These are phyloP conservation scores for Calonectria pteridis DNA, from an alignment of 2,329 filamentous ascomycete genomes.

Conservation along the genomic window DNA sequence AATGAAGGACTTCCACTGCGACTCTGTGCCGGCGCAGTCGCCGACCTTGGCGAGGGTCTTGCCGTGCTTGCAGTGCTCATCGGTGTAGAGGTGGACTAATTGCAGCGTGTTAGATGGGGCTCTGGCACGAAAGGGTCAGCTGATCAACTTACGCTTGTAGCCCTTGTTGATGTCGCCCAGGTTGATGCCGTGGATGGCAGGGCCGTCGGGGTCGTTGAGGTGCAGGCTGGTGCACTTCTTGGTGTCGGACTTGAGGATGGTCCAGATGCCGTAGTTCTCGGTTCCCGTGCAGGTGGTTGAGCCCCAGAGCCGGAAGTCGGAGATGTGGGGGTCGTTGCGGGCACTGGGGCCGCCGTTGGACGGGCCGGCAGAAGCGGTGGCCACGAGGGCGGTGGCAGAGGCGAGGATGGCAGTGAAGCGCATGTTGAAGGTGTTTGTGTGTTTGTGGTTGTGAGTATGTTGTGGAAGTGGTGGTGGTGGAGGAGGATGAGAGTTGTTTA, in stretches of 20 bases:
- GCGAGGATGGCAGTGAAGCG: not conserved
- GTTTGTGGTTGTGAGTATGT: not conserved
- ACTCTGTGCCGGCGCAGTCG: not conserved
- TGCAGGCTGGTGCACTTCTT: constrained; percentile 9
- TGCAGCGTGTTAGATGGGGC: not conserved
- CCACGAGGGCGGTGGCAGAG: not conserved
- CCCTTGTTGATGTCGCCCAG: not conserved
- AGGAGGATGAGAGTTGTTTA: not conserved
- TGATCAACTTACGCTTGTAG: not conserved
- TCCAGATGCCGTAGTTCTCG: constrained; percentile 6
- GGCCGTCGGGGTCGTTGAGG: not conserved
- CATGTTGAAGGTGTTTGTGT: not conserved
- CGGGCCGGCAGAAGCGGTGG: not conserved
- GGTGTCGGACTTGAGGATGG: not conserved
- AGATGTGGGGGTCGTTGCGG: constrained; percentile 4
- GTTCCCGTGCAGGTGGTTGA: not conserved
- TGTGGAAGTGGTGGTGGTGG: not conserved
- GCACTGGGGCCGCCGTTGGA: not conserved
- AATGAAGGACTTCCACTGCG: constrained; percentile 1
- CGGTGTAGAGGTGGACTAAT: not conserved
- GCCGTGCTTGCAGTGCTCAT: not conserved
- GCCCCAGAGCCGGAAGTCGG: constrained; percentile 12
- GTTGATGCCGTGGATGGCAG: not conserved
- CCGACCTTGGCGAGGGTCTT: not conserved
- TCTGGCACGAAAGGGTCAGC: not conserved